Evolutionary conservation across 2,329 filamentous ascomycete genomes (phyloP), one percentile per base, ranked within the genome.

Genomic region (Phoma herbarum): DNA sequence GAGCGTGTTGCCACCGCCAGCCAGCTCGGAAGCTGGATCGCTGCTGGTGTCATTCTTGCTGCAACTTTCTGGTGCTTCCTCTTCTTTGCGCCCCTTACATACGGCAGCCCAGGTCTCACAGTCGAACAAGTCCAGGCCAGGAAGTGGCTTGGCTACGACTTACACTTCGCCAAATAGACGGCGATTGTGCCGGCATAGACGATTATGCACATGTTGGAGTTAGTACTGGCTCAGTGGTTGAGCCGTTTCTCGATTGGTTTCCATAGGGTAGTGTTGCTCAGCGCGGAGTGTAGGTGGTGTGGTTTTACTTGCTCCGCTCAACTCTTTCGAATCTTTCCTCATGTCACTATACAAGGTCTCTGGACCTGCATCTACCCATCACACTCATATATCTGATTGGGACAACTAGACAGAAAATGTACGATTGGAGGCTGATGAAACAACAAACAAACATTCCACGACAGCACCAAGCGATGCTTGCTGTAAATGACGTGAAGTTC

Each of bases 101-200:
- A 99, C 77, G 95, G 95, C 52, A 93, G 91, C 76, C 95, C 95
- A 4, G 94, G 94, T 31, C 84, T 99, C 71, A 86, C 84, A 55
- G 89, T 96, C 18, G 86, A 89, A 12, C 84, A 92, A 75, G 90
- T 99, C 28, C 80, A 90, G 63, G 85, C 89, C 63, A 88, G 95
- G 78, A 97, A 97, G 84, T 98, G 94, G 94, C 84, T 99, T 66
- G 91, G 91, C 64, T 99, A 98, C 77, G 95, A 99, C 77, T 84
- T 99, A 75, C 95, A 99, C 82, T 99, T 99, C 82, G 95, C 95
- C 59, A 99, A 99, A 86, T 99, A 90, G 45, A 54, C 12, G 48
- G 9, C 18, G 22, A n/a, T 6, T 23, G 39, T n/a, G 29, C 22
- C 28, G 14, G 25, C 12, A 7, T 28, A 46, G 16, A 41, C 2